These are phyloP conservation scores for Acephala macrosclerotiorum DNA, from an alignment of 2,329 filamentous ascomycete genomes.

Conservation along the genomic window DNA sequence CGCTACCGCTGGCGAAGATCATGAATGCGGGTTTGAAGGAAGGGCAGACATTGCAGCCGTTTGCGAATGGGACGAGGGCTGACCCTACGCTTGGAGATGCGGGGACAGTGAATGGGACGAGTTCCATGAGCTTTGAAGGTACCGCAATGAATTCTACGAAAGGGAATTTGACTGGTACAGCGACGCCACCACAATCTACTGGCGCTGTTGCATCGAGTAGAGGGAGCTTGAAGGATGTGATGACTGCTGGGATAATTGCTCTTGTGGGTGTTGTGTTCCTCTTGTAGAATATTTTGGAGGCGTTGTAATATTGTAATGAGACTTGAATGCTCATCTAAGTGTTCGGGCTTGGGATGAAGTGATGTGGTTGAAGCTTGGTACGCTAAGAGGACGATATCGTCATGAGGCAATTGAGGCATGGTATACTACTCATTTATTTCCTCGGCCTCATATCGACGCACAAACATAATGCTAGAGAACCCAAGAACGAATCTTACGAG, in stretches of 20 bases:
- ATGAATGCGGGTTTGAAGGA: conserved; percentile 14
- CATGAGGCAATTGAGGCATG: background rate
- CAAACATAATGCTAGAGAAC: background rate
- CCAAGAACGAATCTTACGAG: background rate
- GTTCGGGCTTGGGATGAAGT: background rate
- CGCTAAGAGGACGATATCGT: background rate
- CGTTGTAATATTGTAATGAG: background rate
- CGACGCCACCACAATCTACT: background rate
- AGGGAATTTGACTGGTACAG: background rate
- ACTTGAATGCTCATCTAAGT: too few relatives aligned
- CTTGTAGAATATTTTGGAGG: background rate
- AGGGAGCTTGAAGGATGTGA: background rate
- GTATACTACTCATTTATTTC: background rate
- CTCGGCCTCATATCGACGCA: background rate
- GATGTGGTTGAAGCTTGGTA: background rate
- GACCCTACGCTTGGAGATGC: conserved; percentile 17
- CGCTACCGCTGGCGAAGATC: conserved; percentile 12
- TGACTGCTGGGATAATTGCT: background rate
- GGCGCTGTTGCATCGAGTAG: background rate
- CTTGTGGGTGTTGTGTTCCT: background rate
- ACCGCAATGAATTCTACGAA: background rate
- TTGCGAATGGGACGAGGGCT: conserved; percentile 22
- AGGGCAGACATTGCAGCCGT: conserved; percentile 15
- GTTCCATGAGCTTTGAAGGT: background rate
- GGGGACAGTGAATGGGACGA: background rate